Percentiles rank a stretch among this genome's conserved stretches.
phyloP scores from a whole-genome alignment of 768 basidiomycete species.

The Paxillus rubicundulus region DNA sequence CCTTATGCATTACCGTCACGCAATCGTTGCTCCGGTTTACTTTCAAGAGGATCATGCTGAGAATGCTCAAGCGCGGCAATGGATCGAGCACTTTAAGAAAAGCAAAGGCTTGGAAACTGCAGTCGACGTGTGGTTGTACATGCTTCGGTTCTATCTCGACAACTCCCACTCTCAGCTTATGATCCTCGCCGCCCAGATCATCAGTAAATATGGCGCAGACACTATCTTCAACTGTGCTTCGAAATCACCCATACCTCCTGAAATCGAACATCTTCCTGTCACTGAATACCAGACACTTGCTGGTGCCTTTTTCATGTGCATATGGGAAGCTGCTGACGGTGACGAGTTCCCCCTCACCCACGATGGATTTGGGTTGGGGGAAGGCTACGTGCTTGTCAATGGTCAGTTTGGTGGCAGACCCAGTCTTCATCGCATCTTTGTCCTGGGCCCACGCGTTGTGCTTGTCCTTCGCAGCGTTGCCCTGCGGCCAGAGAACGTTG shows the following conservation, averaged over 20 bases:
- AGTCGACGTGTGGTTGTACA: conserved; percentile 31
- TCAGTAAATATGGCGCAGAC: background rate
- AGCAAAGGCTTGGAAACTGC: conserved; percentile 16
- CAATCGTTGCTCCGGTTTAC: conserved; percentile 20
- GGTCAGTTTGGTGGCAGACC: conserved; percentile 13
- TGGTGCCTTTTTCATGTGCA: conserved; percentile 32
- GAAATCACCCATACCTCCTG: background rate
- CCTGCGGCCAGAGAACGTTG: conserved; percentile 5
- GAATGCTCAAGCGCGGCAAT: conserved; percentile 18
- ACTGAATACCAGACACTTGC: conserved; percentile 26
- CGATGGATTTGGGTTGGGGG: conserved; percentile 35
- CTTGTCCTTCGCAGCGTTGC: conserved; percentile 27
- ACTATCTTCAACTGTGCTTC: background rate
- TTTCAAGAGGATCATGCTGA: conserved; percentile 26
- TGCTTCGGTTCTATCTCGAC: conserved; percentile 33
- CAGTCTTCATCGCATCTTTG: conserved; percentile 30
- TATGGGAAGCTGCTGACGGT: conserved; percentile 35
- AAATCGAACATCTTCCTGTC: conserved; percentile 19
- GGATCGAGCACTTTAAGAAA: conserved; percentile 25
- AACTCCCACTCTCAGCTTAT: conserved; percentile 24
- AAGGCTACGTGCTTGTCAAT: conserved; percentile 19
- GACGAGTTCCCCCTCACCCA: conserved; percentile 34
- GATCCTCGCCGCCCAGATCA: background rate
- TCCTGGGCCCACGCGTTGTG: conserved; percentile 36
- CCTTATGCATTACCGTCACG: conserved; percentile 34